Percentiles rank a stretch among this genome's conserved stretches.
Evolutionary conservation across 768 basidiomycete species (phyloP).

Genomic region (Amanita muscaria): DNA sequence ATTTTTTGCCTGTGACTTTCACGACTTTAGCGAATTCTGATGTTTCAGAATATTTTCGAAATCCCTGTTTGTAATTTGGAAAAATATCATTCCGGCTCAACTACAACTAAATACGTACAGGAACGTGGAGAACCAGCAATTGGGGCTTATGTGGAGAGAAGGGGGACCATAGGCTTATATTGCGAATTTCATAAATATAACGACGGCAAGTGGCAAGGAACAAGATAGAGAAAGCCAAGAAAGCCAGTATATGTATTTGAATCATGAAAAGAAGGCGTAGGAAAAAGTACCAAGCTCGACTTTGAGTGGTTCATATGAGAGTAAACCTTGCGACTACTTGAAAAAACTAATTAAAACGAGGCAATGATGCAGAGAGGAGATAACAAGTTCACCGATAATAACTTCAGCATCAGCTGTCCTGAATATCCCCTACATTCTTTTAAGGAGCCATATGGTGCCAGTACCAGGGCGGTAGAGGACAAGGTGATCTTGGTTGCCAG

Average conservation of each 20-base stretch:
- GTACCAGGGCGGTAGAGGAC: slow-evolving; percentile 11
- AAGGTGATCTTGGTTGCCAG: slow-evolving; percentile 10
- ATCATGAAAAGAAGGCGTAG: not conserved
- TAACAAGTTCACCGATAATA: slow-evolving; percentile 1
- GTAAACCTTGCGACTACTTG: not conserved
- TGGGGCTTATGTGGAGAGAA: not conserved
- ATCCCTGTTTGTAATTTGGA: no score
- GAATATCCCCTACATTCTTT: not conserved
- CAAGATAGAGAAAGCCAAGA: not conserved
- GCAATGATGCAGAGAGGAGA: not conserved
- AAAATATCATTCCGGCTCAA: no score
- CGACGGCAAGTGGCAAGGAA: not conserved
- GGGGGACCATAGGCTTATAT: not conserved
- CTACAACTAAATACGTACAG: no score
- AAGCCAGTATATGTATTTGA: not conserved
- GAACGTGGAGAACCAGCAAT: no score
- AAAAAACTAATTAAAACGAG: not conserved
- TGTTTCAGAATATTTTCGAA: no score
- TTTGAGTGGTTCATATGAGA: not conserved
- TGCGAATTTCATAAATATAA: not conserved
- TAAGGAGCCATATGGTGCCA: slow-evolving; percentile 6
- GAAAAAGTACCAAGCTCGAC: not conserved
- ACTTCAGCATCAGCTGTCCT: not conserved
- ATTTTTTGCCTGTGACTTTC: no score
- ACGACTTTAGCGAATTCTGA: no score